Percentiles rank a stretch among this genome's conserved stretches.
phyloP scores from a whole-genome alignment of 768 basidiomycete species.

The Epithele typhae region DNA sequence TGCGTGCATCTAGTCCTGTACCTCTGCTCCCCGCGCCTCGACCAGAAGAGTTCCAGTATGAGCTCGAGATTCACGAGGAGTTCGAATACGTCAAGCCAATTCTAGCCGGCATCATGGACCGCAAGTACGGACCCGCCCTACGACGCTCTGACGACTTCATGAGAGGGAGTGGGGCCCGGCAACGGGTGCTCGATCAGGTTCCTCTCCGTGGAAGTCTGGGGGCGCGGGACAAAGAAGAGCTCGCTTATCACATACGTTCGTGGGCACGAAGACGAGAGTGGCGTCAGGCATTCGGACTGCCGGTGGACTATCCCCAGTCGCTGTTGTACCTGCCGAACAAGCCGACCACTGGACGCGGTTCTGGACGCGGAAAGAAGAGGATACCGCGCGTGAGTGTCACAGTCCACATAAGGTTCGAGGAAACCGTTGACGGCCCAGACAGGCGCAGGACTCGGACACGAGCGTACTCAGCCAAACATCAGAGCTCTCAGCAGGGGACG shows the following conservation, averaged over 20 bases:
- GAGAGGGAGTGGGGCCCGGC: constrained; percentile 48
- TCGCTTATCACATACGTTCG: constrained; percentile 27
- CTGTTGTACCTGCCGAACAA: not conserved
- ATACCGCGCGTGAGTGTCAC: no score
- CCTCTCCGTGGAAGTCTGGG: constrained; percentile 36
- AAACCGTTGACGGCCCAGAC: not conserved
- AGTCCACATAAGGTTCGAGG: no score
- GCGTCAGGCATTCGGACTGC: constrained; percentile 17
- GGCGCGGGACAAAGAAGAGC: constrained; percentile 33
- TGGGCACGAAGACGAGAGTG: constrained; percentile 27
- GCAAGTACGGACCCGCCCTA: constrained; percentile 49
- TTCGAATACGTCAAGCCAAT: constrained; percentile 65
- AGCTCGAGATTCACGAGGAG: constrained; percentile 51
- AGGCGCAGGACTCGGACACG: no score
- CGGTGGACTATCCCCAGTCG: constrained; percentile 7
- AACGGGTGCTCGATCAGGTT: constrained; percentile 29
- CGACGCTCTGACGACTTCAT: constrained; percentile 51
- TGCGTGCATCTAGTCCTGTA: constrained; percentile 36
- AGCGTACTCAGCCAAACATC: constrained; percentile 11
- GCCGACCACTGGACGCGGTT: not conserved
- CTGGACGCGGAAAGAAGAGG: not conserved
- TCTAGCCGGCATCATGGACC: constrained; percentile 53
- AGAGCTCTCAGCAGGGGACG: constrained; percentile 9
- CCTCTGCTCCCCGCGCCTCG: constrained; percentile 37
- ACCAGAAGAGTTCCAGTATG: constrained; percentile 35